Evolutionary conservation across 1,284 basidiomycete species (phyloP), one percentile per base, ranked within the genome.

Genomic region (Erythrobasidium hasegawianum): DNA sequence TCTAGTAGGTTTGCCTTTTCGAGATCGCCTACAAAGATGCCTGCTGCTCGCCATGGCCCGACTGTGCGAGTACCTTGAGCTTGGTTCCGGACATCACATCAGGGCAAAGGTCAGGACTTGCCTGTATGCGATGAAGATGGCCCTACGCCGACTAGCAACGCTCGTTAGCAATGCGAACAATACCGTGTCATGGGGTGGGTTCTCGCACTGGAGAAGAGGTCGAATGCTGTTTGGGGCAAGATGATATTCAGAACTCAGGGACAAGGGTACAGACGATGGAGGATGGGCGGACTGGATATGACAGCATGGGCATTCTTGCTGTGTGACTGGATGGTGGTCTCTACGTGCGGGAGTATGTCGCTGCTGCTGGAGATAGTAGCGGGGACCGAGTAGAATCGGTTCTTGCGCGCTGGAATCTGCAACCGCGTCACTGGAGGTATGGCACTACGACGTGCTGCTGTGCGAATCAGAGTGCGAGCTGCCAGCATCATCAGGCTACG

Each of bases 141-240:
- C 1, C 78, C 77, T 22, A 81, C 88, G 60, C 94, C 94, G 38
- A 56, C 58, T 52, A 22, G 11, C 14, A 40, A 14, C 7, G 22
- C 9, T 10, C 16, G 10, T 18, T n/a, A 18, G 18, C n/a, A 4
- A 20, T n/a, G n/a, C n/a, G 39, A 33, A 33, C 11, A 11, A 11
- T 11, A 33, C 11, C 33, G 5, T 33, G 33, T 5, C 33, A n/a
- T n/a, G n/a, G n/a, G n/a, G n/a, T 33, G 33, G 4, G 33, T 4
- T 33, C n/a, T 5, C 43, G n/a, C 22, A 47, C 43, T 89, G 69
- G 88, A 91, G 80, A 97, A 97, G 54, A 97, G 80, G 78, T 97
- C 94, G 62, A 77, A 68, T 4, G 67, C 57, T 18, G 59, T 13
- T 2, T 39, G 2, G 18, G 50, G 20, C 22, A 29, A 16, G n/a